phyloP scores from a whole-genome alignment of 805 yeast species.

The Danielozyma ontarioensis region DNA sequence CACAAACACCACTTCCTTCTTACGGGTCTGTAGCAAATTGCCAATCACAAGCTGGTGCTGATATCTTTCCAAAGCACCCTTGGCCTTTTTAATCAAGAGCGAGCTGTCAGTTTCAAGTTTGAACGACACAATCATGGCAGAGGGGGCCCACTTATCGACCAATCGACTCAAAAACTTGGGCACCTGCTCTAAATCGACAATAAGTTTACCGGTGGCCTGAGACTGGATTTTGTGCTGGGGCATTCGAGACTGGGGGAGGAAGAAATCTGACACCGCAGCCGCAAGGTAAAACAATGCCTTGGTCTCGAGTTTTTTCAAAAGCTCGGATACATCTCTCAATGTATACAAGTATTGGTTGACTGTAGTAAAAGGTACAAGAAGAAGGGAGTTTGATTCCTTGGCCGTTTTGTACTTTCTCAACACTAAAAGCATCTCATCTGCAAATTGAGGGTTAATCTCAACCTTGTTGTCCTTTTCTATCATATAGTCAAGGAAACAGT shows the following conservation, averaged over 20 bases:
- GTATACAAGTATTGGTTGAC: slow-evolving; percentile 92
- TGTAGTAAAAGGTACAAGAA: slow-evolving; percentile 85
- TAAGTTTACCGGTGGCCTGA: slow-evolving; percentile 68
- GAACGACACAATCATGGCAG: slow-evolving; percentile 90
- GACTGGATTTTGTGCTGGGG: slow-evolving; percentile 96
- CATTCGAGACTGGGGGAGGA: slow-evolving; percentile 76
- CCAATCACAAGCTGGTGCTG: slow-evolving; percentile 95
- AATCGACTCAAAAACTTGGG: slow-evolving; percentile 87
- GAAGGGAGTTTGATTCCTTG: slow-evolving; percentile 45
- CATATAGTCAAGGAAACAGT: slow-evolving; percentile 84
- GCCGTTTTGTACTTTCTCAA: slow-evolving; percentile 52
- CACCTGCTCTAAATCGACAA: slow-evolving; percentile 88
- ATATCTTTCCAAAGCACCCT: slow-evolving; percentile 75
- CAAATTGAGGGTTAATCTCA: slow-evolving; percentile 56
- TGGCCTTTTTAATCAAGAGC: slow-evolving; percentile 70
- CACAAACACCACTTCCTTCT: slow-evolving; percentile 83
- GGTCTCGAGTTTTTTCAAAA: slow-evolving; percentile 49
- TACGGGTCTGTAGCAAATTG: slow-evolving; percentile 83
- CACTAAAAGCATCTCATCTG: slow-evolving; percentile 54
- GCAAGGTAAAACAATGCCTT: slow-evolving; percentile 81
- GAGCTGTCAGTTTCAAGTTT: slow-evolving; percentile 83
- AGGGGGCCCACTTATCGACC: slow-evolving; percentile 92
- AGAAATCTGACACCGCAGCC: slow-evolving; percentile 97
- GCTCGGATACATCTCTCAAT: slow-evolving; percentile 58
- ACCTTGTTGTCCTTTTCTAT: slow-evolving; percentile 50